Conservation (phyloP, 768 basidiomycete species). For the Suillus luteus region DNA sequence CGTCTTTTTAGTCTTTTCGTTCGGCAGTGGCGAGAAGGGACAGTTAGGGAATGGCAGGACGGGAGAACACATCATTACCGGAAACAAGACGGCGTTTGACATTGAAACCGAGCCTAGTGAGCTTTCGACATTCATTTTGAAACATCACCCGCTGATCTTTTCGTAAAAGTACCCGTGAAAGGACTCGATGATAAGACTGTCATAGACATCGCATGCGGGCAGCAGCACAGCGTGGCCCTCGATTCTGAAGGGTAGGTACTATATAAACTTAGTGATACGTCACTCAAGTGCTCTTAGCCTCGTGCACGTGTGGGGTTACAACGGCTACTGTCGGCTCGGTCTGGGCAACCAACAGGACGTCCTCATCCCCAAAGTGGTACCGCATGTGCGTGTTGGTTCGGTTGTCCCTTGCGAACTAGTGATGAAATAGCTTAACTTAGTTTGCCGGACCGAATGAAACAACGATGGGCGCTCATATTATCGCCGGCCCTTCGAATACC, state of each 20-base stretch:
- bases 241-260: conserved; percentile 67
- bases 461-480: conserved; percentile 62
- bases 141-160: conserved; percentile 4
- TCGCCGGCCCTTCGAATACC: conserved; percentile 83
- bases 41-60: conserved; percentile 93
- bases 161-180: conserved; percentile 62
- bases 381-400: conserved; percentile 52
- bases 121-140: conserved; percentile 12
- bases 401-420: background rate
- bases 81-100: conserved; percentile 84
- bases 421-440: conserved; percentile 35
- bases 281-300: conserved; percentile 41
- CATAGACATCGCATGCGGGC: conserved; percentile 79
- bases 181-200: conserved; percentile 80
- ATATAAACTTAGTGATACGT: background rate
- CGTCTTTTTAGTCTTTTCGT: conserved; percentile 66
- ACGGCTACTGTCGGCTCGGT: conserved; percentile 90
- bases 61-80: conserved; percentile 87
- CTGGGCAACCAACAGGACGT: conserved; percentile 83
- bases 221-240: conserved; percentile 84
- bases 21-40: conserved; percentile 91
- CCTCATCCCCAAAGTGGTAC: conserved; percentile 79
- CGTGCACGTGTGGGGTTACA: conserved; percentile 87
- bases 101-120: conserved; percentile 70
- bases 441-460: conserved; percentile 72